phyloP scores from a whole-genome alignment of 371 early-diverging fungal genomes.

The Amoeboradix gromovi region DNA sequence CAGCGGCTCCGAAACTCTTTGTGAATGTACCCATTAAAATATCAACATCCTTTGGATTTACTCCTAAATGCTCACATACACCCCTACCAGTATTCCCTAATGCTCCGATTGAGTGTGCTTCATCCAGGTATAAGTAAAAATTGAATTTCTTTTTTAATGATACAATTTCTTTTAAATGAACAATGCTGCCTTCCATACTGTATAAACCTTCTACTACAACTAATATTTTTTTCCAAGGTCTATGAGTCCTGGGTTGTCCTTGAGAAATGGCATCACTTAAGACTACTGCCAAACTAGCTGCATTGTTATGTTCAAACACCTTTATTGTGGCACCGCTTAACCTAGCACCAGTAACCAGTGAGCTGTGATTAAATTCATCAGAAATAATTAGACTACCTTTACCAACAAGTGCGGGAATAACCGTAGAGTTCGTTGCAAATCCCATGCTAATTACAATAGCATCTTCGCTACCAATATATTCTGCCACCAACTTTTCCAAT shows the following conservation, averaged over 20 bases:
- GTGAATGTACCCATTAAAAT: slow-evolving; percentile 98
- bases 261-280: slow-evolving; percentile 77
- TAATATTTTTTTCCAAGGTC: slow-evolving; percentile 95
- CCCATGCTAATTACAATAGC: slow-evolving; percentile 92
- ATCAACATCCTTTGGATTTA: slow-evolving; percentile 72
- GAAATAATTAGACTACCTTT: slow-evolving; percentile 79
- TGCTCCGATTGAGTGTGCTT: slow-evolving; percentile 98
- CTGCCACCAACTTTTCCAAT: slow-evolving; percentile 72
- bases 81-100: slow-evolving; percentile 71
- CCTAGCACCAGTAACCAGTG: slow-evolving; percentile 80
- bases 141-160: slow-evolving; percentile 80
- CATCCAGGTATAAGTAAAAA: slow-evolving; percentile 95
- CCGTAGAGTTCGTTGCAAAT: slow-evolving; percentile 94
- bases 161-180: slow-evolving; percentile 61
- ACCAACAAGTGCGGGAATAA: slow-evolving; percentile 64
- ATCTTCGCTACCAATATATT: slow-evolving; percentile 76
- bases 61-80: slow-evolving; percentile 70
- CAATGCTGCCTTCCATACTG: slow-evolving; percentile 95
- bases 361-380: slow-evolving; percentile 93
- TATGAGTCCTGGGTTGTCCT: slow-evolving; percentile 93
- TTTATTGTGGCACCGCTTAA: slow-evolving; percentile 78
- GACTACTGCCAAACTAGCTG: slow-evolving; percentile 45
- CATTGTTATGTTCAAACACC: slow-evolving; percentile 83
- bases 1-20: slow-evolving; percentile 95
- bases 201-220: slow-evolving; percentile 94